These are phyloP conservation scores for Arabis hirsuta DNA, from an alignment of 345 rosid genomes.

Conservation along the genomic window DNA sequence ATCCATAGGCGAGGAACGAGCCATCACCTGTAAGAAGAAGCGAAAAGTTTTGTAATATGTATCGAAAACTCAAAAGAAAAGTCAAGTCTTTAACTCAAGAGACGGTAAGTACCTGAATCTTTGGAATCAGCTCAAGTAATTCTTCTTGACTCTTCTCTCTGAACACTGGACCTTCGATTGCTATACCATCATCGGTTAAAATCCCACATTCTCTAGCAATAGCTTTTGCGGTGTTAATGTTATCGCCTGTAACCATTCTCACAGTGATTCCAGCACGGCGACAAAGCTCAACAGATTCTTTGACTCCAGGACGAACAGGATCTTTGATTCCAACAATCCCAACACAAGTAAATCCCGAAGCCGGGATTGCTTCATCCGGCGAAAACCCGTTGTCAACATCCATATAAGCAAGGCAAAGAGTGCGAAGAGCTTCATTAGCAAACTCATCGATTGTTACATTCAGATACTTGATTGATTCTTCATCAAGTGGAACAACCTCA, in stretches of 20 bases:
- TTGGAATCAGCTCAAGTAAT: slow-evolving; percentile 70
- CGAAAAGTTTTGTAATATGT: neutral
- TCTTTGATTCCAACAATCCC: slow-evolving; percentile 94
- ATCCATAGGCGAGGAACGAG: slow-evolving; percentile 94
- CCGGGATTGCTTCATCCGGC: slow-evolving; percentile 61
- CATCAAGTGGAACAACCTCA: slow-evolving; percentile 73
- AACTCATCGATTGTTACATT: slow-evolving; percentile 73
- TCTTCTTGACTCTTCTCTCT: slow-evolving; percentile 82
- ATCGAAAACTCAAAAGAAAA: neutral
- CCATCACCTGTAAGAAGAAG: slow-evolving; percentile 78
- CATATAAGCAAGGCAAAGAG: slow-evolving; percentile 77
- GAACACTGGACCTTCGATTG: slow-evolving; percentile 88
- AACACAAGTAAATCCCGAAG: slow-evolving; percentile 70
- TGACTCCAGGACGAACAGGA: slow-evolving; percentile 95
- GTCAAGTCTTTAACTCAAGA: neutral
- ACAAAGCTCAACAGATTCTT: slow-evolving; percentile 84
- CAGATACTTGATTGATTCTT: slow-evolving; percentile 58
- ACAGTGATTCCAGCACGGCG: slow-evolving; percentile 89
- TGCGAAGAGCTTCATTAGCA: slow-evolving; percentile 88
- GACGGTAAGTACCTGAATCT: slow-evolving; percentile 69
- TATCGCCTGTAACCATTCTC: slow-evolving; percentile 97
- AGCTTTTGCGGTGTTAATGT: slow-evolving; percentile 89
- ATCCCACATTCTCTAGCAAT: slow-evolving; percentile 96
- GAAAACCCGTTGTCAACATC: slow-evolving; percentile 65
- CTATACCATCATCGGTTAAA: slow-evolving; percentile 82